Evolutionary conservation across 2,329 filamentous ascomycete genomes (phyloP), one percentile per base, ranked within the genome.

Genomic region (Pseudogymnoascus sp.): DNA sequence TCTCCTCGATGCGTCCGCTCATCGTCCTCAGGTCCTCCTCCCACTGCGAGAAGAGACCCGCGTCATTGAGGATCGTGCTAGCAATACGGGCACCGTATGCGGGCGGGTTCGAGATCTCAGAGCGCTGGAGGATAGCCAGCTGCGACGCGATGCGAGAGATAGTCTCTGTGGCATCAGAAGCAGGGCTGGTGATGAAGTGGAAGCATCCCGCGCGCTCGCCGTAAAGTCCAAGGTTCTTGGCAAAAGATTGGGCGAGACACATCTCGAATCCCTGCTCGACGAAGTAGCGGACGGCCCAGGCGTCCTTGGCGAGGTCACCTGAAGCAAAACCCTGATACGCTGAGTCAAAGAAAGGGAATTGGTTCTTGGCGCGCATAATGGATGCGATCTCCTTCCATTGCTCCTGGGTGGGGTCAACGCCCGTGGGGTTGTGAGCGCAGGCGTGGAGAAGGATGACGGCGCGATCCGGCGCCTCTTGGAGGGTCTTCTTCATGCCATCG

Each of bases 271-370:
- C 93, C 75, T 96, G 88, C 73, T 93, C 88, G 71, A 96, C 81
- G 73, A 99, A 99, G 82, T 96, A 90, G 69, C 91, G 89, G 70
- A 99, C 88, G n/a, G 95, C 91, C 81, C 88, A 92, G 68, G 90
- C 91, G 75, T 99, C 95, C 66, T 86, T 85, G 70, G 83, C 81
- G 18, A 97, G 84, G 75, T 96, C 87, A 65, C 95, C 95, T 0
- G 95, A 96, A 2, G 95, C 95, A 75, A 99, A 99, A 64, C 95
- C 93, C 78, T 97, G 95, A 81, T 99, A 99, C 64, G 95, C 95
- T 68, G 86, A 91, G 81, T 99, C 95, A 78, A 99, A 97, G 85
- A 99, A 97, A 71, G 95, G 93, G 80, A 99, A 96, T 77, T 96
- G 93, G 67, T 85, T 85, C 78, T 89, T 91, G 72, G 85, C 77